phyloP scores from a whole-genome alignment of 192 early-diverging fungal species.

The Martensiomyces pterosporus region DNA sequence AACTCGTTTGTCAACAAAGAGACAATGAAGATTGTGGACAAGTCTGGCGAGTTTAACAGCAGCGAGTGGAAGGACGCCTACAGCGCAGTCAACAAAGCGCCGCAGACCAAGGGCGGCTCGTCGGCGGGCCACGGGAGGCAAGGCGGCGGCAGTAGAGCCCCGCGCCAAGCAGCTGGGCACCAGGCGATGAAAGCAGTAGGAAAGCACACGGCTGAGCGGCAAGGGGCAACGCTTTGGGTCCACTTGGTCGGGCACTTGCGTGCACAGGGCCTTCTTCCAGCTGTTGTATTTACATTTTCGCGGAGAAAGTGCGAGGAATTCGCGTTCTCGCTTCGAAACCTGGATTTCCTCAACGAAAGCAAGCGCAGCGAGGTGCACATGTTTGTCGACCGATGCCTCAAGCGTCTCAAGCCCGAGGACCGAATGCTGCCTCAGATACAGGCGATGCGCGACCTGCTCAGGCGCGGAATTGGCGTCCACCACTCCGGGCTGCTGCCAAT shows the following conservation, averaged over 20 bases:
- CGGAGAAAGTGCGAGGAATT: slow-evolving; percentile 94
- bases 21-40: slow-evolving; percentile 86
- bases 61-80: slow-evolving; percentile 68
- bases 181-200: slow-evolving; percentile 23
- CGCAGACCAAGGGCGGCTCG: slow-evolving; percentile 25
- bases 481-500: slow-evolving; percentile 96
- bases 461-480: slow-evolving; percentile 94
- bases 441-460: slow-evolving; percentile 76
- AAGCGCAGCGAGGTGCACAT: slow-evolving; percentile 85
- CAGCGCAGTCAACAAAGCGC: slow-evolving; percentile 64
- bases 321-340: slow-evolving; percentile 67
- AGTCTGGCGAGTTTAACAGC: slow-evolving; percentile 38
- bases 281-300: slow-evolving; percentile 92
- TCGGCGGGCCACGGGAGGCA: slow-evolving; percentile 41
- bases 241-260: slow-evolving; percentile 73
- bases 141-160: slow-evolving; percentile 43
- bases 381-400: slow-evolving; percentile 78
- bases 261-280: slow-evolving; percentile 75
- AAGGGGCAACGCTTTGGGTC: slow-evolving; percentile 79
- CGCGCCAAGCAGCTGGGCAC: slow-evolving; percentile 36
- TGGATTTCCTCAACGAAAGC: slow-evolving; percentile 72
- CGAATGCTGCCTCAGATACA: slow-evolving; percentile 84
- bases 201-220: slow-evolving; percentile 37
- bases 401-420: slow-evolving; percentile 79
- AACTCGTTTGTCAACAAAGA: slow-evolving; percentile 57